Evolutionary conservation across 1,139 yeast genomes (phyloP).

Genomic region (Candida tropicalis): DNA sequence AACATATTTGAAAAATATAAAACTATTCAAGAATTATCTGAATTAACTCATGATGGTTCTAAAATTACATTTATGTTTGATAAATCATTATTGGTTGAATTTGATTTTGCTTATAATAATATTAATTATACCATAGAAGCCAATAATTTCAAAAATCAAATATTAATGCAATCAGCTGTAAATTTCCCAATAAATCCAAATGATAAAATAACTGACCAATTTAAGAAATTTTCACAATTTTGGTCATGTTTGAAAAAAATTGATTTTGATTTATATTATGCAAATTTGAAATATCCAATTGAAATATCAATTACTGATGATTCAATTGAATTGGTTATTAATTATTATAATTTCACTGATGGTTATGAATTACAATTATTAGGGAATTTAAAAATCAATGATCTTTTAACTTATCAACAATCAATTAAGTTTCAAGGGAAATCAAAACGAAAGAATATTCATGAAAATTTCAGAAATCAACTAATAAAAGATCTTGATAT

Average conservation of each 20-base stretch:
- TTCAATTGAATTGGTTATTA: conserved; percentile 14
- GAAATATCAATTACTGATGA: conserved; percentile 10
- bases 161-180: conserved; percentile 10
- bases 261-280: conserved; percentile 31
- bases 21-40: conserved; percentile 26
- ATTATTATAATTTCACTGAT: conserved; percentile 16
- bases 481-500: conserved; percentile 4
- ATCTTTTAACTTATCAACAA: conserved; percentile 6
- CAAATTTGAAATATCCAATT: conserved; percentile 33
- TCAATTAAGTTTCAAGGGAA: conserved; percentile 4
- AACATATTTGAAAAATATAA: conserved; percentile 26
- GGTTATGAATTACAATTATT: conserved; percentile 15
- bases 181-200: conserved; percentile 3
- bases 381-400: conserved; percentile 3
- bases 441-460: background rate
- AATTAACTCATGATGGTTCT: conserved; percentile 16
- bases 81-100: conserved; percentile 16
- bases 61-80: conserved; percentile 22
- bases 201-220: conserved; percentile 15
- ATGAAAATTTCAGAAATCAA: background rate
- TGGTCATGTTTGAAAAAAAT: conserved; percentile 27
- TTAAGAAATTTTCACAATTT: conserved; percentile 19
- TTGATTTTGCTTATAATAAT: conserved; percentile 18
- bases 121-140: conserved; percentile 9
- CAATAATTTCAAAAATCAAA: conserved; percentile 14